Base-by-base conservation (phyloP, 208 protist genomes). In the Herpetomonas tarakana region DNA sequence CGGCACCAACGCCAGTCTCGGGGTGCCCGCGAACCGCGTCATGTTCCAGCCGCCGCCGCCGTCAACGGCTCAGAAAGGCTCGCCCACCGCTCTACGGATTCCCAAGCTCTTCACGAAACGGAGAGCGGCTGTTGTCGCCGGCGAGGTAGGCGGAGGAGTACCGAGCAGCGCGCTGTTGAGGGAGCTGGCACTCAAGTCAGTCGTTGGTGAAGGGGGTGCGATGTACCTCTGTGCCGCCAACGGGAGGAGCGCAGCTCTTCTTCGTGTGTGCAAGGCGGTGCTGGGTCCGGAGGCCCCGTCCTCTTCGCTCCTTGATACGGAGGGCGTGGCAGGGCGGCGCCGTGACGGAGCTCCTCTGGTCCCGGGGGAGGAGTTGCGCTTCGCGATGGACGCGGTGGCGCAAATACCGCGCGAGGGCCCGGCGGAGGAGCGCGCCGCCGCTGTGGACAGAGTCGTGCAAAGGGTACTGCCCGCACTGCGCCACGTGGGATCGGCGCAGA, bases 381-480 rank as follows among this genome's bases (percentile, higher is more conserved):
- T 71, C 14, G 12, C 44, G 6, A 12, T 81, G 1, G 26, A 53
- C 9, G n/a, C 30, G 44, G 44, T 91, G 44, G 61, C 75, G 26
- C 49, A 66, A 31, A 22, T 78, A 12, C 62, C 59, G 24, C 27
- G 65, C 56, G 28, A 39, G 30, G 56, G 50, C 3, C 49, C 11
- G 12, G 46, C 45, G 4, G 56, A 58, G 41, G 65, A 74, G 18
- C 59, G 78, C 31, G 28, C 71, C 0, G 65, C 78, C 16, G 44
- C 78, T 7, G 53, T 22, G 4, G 44, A 49, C 11, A 4, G 44
- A 24, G 19, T 85, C 7, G 81, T 89, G 44, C 72, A 70, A n/a
- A 28, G 68, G 2, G 54, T 94, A 7, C 19, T 90, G 2, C 88
- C 83, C 0, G 29, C 35, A 12, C 63, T 94, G 19, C 72, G 64